phyloP scores from a whole-genome alignment of 306 rosid genomes.

The Clitoria ternatea region DNA sequence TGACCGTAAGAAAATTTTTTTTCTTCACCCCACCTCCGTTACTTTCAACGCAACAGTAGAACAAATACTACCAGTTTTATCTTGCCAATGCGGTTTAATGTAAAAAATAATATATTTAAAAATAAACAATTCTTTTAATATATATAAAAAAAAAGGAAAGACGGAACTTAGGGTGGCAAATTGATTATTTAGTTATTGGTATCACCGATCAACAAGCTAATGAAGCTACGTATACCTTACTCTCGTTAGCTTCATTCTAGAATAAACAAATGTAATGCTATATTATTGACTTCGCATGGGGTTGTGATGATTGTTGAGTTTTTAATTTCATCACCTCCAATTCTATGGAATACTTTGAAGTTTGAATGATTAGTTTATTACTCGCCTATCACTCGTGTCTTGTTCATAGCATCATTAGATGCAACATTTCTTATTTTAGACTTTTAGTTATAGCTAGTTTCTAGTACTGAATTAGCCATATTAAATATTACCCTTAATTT shows the following conservation, averaged over 20 bases:
- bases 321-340: background rate
- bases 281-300: constrained; percentile 53
- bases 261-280: constrained; percentile 17
- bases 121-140: background rate
- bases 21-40: too few species aligned
- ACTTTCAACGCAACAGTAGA: too few species aligned
- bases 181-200: constrained; percentile 8
- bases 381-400: background rate
- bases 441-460: background rate
- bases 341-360: constrained; percentile 1
- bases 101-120: too few species aligned
- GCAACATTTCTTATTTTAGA: background rate
- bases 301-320: constrained; percentile 29
- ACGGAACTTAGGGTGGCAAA: background rate
- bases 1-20: too few species aligned
- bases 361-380: constrained; percentile 37
- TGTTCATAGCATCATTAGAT: constrained; percentile 16
- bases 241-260: background rate
- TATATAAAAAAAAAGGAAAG: background rate
- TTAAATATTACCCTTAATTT: background rate
- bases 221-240: constrained; percentile 29
- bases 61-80: too few species aligned
- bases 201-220: constrained; percentile 51
- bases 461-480: background rate
- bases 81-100: too few species aligned